Evolutionary conservation across 1,284 basidiomycete genomes (phyloP), one percentile per base, ranked within the genome.

Genomic region (Apiotrichum veenhuisii): DNA sequence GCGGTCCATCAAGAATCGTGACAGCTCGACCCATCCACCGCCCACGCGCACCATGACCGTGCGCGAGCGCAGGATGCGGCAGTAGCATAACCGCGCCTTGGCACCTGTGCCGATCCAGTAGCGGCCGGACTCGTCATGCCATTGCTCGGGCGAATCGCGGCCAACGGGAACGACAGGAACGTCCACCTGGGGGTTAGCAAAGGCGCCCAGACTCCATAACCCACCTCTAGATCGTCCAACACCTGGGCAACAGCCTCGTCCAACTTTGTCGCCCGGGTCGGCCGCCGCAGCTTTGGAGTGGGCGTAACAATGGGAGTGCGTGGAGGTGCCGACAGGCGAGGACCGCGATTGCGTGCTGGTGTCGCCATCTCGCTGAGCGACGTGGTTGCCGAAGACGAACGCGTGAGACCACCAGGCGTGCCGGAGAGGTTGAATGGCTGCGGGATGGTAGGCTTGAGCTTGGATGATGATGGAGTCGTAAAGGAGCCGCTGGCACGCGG

Each of bases 31-130:
- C 92, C 92, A 95, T n/a, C 92, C 92, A 45, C 92, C 92, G 30
- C 92, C 91, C 18, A 94, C 89, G 59, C 91, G 84, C 41, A 96
- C 91, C 92, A 96, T 95, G 60, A 95, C 92, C 0, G 88, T 93
- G 64, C 90, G 87, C 3, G 88, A 91, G n/a, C 90, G 84, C 36
- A 95, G 77, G 55, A 95, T 94, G 22, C 92, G 84, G 74, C 91
- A 94, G 73, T 93, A 95, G 73, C 89, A 75, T 20, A 94, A 79
- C 71, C 87, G 91, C 2, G 91, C 75, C 5, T 69, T 84, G 50
- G 91, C 88, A 62, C 88, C 84, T 62, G 89, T 86, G 12, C 92
- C 92, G 66, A 96, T 95, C 90, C 90, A 94, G 72, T 96, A 96
- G 70, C 91, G 91, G 18, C 92, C 92, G 59, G 89, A 91, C 74